Evolutionary conservation across 257 asterid genomes (phyloP).

Genomic region (Eucommia ulmoides): DNA sequence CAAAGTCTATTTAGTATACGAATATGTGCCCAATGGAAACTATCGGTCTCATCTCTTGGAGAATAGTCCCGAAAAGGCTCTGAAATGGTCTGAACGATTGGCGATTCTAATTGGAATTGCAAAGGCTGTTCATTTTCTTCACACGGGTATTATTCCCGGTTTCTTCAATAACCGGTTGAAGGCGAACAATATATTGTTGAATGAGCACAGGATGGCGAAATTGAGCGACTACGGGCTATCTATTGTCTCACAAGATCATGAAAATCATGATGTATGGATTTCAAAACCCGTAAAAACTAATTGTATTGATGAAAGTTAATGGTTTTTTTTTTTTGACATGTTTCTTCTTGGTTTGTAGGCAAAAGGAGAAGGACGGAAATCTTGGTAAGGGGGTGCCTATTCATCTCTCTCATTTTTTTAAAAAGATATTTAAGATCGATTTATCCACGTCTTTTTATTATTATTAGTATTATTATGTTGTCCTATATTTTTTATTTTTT

Average conservation of each 20-base stretch:
- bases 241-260: conserved; percentile 34
- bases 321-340: too few relatives aligned
- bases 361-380: conserved; percentile 25
- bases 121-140: conserved; percentile 74
- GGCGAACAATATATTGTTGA: conserved; percentile 44
- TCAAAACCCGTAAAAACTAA: too few relatives aligned
- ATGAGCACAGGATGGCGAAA: conserved; percentile 47
- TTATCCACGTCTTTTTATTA: too few relatives aligned
- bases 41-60: conserved; percentile 48
- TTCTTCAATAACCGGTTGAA: conserved; percentile 44
- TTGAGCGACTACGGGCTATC: conserved; percentile 68
- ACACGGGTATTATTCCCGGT: conserved; percentile 64
- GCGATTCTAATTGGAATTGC: conserved; percentile 43
- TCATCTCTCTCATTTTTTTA: too few relatives aligned
- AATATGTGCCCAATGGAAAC: conserved; percentile 39
- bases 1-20: conserved; percentile 48
- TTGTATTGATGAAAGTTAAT: too few relatives aligned
- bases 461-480: too few relatives aligned
- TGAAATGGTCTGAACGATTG: conserved; percentile 59
- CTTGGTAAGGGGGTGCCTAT: conserved; percentile 28
- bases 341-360: conserved; percentile 18
- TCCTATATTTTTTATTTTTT: too few relatives aligned
- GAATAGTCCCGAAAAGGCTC: conserved; percentile 33
- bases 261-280: conserved; percentile 25
- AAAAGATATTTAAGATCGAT: too few relatives aligned